Base-by-base conservation (phyloP, 345 rosid genomes). In the Rhizophora apiculata region DNA sequence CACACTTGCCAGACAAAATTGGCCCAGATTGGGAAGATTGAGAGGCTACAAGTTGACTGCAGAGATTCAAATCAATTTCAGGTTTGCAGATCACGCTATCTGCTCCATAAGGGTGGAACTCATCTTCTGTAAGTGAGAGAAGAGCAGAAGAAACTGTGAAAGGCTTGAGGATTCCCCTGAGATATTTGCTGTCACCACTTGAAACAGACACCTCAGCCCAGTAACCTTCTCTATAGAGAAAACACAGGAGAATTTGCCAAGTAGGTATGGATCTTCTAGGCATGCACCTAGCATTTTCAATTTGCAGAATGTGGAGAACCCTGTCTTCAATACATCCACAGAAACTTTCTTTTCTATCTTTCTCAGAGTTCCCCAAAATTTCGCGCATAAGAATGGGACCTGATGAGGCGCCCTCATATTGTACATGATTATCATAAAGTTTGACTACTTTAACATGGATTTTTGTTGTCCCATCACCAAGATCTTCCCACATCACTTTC, bases 221-320 rank as follows among this genome's bases (percentile, higher is more conserved):
- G 67, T 74, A 92, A 56, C 88, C 85, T 78, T 89, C 87, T 71
- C 86, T 85, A 65, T 67, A 82, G 19, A 95, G 90, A 85, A 84
- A 92, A 80, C 88, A 83, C 82, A 90, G 65, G 18, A 95, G 75
- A 73, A 89, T 81, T 80, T 86, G 84, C 94, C 96, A 92, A 68
- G 85, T 63, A 10, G 94, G 94, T n/a, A 75, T 66, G 13, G 82
- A 81, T 57, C 74, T 82, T 77, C 74, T 78, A 22, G 56, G 61
- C 74, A 76, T 65, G 20, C 32, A 72, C 77, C 80, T 85, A 55
- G 86, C 88, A 43, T 72, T 81, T 70, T 92, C 97, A 54, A 53
- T 73, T 0, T 77, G 84, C 56, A 92, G 68, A 64, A 88, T 76
- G 69, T 82, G 77, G 63, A 92, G 82, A 60, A 87, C 86, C 75